Conservation (phyloP, 2,329 filamentous ascomycete genomes). For the Colletotrichum lini region DNA sequence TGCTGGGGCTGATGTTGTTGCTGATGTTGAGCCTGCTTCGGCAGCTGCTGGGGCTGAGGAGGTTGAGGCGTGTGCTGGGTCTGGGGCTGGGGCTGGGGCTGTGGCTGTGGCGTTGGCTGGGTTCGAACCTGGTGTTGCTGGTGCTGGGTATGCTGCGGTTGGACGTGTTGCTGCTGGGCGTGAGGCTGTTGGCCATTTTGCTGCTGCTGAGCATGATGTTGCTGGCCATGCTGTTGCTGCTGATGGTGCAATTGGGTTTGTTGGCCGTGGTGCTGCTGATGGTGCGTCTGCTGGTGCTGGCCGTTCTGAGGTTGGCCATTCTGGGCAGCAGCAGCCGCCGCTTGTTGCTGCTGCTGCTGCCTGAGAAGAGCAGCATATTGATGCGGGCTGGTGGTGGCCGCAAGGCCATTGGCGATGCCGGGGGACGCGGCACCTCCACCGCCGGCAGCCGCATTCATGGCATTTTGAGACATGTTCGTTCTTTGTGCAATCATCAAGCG, state of each 20-base stretch:
- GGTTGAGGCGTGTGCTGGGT: conserved; percentile 21
- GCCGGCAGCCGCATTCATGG: conserved; percentile 70
- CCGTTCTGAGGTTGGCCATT: conserved; percentile 44
- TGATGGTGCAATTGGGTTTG: conserved; percentile 35
- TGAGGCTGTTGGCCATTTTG: conserved; percentile 25
- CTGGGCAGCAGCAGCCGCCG: conserved; percentile 50
- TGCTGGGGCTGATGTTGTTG: conserved; percentile 50
- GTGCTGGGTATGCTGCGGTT: conserved; percentile 33
- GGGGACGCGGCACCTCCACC: conserved; percentile 52
- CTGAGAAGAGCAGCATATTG: conserved; percentile 72
- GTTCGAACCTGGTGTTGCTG: conserved; percentile 30
- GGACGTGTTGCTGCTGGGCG: conserved; percentile 23
- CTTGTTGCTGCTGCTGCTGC: conserved; percentile 67
- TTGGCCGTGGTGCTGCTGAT: conserved; percentile 38
- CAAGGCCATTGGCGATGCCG: conserved; percentile 64
- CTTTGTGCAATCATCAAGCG: conserved; percentile 64
- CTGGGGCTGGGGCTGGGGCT: conserved; percentile 50
- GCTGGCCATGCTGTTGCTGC: conserved; percentile 37
- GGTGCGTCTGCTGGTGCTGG: conserved; percentile 41
- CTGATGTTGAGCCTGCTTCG: conserved; percentile 44
- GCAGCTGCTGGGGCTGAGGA: conserved; percentile 49
- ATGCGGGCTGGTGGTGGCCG: conserved; percentile 66
- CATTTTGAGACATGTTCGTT: conserved; percentile 60
- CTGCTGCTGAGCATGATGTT: conserved; percentile 31
- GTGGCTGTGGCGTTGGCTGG: conserved; percentile 19